A percentile compares a stretch with the other conserved stretches of the same genome.
phyloP scores from a whole-genome alignment of 140 eudicot species.

The Cichorium intybus region DNA sequence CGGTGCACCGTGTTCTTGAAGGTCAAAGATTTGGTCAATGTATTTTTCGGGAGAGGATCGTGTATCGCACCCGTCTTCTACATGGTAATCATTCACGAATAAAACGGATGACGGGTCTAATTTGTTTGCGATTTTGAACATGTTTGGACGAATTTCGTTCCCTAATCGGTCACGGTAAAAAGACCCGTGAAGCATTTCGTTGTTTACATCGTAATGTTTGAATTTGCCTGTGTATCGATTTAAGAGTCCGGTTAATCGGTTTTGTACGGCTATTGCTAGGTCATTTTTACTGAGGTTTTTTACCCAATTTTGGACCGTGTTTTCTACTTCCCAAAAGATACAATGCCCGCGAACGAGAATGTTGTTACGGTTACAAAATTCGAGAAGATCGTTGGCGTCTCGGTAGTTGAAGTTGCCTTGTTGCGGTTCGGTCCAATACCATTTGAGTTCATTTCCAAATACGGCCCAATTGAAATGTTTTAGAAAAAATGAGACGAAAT shows the following conservation, averaged over 20 bases:
- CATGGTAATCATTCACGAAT: slow-evolving; percentile 79
- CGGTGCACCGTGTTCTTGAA: slow-evolving; percentile 73
- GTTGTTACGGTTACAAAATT: slow-evolving; percentile 48
- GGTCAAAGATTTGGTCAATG: slow-evolving; percentile 58
- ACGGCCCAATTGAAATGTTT: slow-evolving; percentile 89
- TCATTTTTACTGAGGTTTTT: slow-evolving; percentile 42
- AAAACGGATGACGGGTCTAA: slow-evolving; percentile 65
- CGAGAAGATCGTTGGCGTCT: slow-evolving; percentile 73
- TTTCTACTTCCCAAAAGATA: slow-evolving; percentile 90
- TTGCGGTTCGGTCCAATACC: slow-evolving; percentile 85
- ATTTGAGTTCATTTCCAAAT: slow-evolving; percentile 84
- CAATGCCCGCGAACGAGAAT: slow-evolving; percentile 78
- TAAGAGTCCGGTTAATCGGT: slow-evolving; percentile 63
- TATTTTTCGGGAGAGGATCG: slow-evolving; percentile 75
- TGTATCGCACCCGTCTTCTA: slow-evolving; percentile 72
- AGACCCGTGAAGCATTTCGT: slow-evolving; percentile 92
- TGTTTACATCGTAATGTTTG: slow-evolving; percentile 84
- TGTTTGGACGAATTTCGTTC: slow-evolving; percentile 44
- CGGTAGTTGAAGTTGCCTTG: slow-evolving; percentile 59
- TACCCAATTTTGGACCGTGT: slow-evolving; percentile 66
- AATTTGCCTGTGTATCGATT: slow-evolving; percentile 80
- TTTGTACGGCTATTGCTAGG: slow-evolving; percentile 52
- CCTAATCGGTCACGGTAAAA: slow-evolving; percentile 77
- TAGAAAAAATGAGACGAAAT: slow-evolving; percentile 66
- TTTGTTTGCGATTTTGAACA: slow-evolving; percentile 72